phyloP scores from a whole-genome alignment of 495 filamentous ascomycete genomes.

The Staphylotrichum tortipilum region DNA sequence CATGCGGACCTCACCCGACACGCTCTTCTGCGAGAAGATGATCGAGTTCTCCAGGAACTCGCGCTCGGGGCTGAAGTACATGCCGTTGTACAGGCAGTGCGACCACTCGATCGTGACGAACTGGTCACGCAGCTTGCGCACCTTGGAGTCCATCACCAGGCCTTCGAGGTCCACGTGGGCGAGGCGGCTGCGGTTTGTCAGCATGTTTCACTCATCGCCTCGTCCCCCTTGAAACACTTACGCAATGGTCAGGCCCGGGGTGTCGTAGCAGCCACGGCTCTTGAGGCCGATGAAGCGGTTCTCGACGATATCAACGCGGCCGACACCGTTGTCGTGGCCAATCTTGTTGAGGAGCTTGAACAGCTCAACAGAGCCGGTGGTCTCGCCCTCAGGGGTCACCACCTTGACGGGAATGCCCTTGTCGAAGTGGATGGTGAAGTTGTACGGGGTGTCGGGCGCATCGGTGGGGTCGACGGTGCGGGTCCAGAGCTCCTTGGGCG shows the following conservation, averaged over 20 bases:
- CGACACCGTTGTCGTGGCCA: conserved; percentile 67
- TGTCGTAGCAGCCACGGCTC: conserved; percentile 87
- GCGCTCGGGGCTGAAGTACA: conserved; percentile 78
- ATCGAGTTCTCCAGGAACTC: conserved; percentile 58
- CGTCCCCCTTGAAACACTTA: background rate
- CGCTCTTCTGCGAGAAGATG: conserved; percentile 51
- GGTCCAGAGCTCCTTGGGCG: conserved; percentile 81
- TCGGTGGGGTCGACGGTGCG: conserved; percentile 64
- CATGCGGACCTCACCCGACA: conserved; percentile 62
- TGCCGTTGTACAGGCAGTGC: conserved; percentile 60
- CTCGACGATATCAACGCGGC: conserved; percentile 89
- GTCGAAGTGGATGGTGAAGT: conserved; percentile 74
- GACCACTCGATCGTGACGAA: conserved; percentile 70
- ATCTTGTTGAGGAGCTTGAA: conserved; percentile 76
- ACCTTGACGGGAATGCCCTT: conserved; percentile 75
- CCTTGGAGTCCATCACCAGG: conserved; percentile 73
- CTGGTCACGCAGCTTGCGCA: conserved; percentile 77
- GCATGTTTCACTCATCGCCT: background rate
- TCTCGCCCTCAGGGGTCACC: conserved; percentile 45
- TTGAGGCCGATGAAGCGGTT: conserved; percentile 49
- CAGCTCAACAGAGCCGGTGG: conserved; percentile 68
- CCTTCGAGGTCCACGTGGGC: conserved; percentile 81
- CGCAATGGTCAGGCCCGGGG: conserved; percentile 34
- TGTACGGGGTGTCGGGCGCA: conserved; percentile 65
- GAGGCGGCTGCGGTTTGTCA: conserved; percentile 30